Percentiles rank a stretch among this genome's conserved stretches.
Evolutionary conservation across 768 basidiomycete genomes (phyloP).

Genomic region (Phanerochaete carnosa): DNA sequence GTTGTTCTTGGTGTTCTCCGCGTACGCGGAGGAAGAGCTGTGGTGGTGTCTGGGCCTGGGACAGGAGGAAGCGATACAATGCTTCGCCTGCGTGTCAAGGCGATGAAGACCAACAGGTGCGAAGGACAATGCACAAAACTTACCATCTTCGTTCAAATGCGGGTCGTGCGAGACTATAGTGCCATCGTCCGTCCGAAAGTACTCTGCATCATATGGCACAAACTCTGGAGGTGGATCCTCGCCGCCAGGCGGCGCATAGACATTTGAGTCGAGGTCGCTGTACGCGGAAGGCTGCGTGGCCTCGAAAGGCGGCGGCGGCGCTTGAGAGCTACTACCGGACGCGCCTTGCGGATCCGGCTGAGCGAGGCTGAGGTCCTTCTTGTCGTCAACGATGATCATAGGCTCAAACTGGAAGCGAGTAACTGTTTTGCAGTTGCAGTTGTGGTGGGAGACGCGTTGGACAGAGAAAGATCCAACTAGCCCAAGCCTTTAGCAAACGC

Average conservation of each 20-base stretch:
- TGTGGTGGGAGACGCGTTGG: neutral
- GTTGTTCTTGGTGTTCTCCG: slow-evolving; percentile 57
- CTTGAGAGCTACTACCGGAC: neutral
- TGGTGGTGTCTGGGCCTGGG: slow-evolving; percentile 47
- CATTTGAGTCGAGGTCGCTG: neutral
- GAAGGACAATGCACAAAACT: slow-evolving; percentile 9
- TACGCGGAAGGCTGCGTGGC: neutral
- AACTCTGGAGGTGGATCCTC: slow-evolving; percentile 60
- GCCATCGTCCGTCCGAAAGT: slow-evolving; percentile 42
- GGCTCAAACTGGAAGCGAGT: neutral
- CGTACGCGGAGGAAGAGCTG: slow-evolving; percentile 42
- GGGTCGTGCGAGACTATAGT: slow-evolving; percentile 67
- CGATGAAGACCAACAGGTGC: neutral
- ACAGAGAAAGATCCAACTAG: neutral
- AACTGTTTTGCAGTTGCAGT: neutral
- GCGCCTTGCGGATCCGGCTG: neutral
- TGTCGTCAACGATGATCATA: slow-evolving; percentile 8
- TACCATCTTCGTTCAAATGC: slow-evolving; percentile 65
- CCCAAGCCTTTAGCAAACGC: neutral
- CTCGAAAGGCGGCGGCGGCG: neutral
- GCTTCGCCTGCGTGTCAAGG: slow-evolving; percentile 50
- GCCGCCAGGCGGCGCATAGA: slow-evolving; percentile 22
- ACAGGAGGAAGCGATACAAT: slow-evolving; percentile 69
- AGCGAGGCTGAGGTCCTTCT: neutral
- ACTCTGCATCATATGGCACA: slow-evolving; percentile 60